These are phyloP conservation scores for Spathaspora sp. DNA, from an alignment of 1,139 yeast species.

Conservation along the genomic window DNA sequence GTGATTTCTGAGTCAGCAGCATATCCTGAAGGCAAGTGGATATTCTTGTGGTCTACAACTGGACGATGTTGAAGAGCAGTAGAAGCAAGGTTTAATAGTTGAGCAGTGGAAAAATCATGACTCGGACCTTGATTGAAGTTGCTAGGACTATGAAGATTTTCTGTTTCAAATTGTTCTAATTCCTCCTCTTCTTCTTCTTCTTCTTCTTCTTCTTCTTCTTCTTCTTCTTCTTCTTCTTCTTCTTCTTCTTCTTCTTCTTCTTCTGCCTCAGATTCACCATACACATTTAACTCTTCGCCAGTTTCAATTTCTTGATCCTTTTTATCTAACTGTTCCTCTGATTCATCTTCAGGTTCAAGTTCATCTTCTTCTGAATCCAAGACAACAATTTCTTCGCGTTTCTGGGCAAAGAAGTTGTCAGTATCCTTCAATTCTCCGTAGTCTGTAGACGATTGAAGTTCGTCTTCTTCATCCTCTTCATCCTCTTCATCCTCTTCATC, in stretches of 20 bases:
- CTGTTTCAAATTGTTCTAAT: slow-evolving; percentile 9
- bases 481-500: slow-evolving; percentile 1
- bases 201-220: slow-evolving; percentile 9
- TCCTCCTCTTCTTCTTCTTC: slow-evolving; percentile 13
- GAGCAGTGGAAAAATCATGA: slow-evolving; percentile 7
- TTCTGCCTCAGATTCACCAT: slow-evolving; percentile 11
- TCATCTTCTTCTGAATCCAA: slow-evolving; percentile 3
- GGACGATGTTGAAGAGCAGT: slow-evolving; percentile 12
- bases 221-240: slow-evolving; percentile 20
- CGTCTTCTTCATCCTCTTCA: slow-evolving; percentile 6
- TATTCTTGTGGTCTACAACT: slow-evolving; percentile 8
- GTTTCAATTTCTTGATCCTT: slow-evolving; percentile 6
- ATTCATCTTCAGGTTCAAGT: slow-evolving; percentile 1
- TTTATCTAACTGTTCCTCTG: background rate
- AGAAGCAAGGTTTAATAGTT: slow-evolving; percentile 14
- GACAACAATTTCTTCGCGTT: slow-evolving; percentile 6
- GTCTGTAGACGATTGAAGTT: background rate
- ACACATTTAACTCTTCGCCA: slow-evolving; percentile 10
- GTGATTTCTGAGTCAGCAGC: slow-evolving; percentile 23
- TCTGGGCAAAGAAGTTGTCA: slow-evolving; percentile 1
- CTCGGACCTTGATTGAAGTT: background rate
- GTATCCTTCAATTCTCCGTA: slow-evolving; percentile 2
- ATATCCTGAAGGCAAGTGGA: slow-evolving; percentile 16
- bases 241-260: slow-evolving; percentile 19
- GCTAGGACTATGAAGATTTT: slow-evolving; percentile 2